Evolutionary conservation across 257 asterid genomes (phyloP).

Genomic region (Rhazya stricta): DNA sequence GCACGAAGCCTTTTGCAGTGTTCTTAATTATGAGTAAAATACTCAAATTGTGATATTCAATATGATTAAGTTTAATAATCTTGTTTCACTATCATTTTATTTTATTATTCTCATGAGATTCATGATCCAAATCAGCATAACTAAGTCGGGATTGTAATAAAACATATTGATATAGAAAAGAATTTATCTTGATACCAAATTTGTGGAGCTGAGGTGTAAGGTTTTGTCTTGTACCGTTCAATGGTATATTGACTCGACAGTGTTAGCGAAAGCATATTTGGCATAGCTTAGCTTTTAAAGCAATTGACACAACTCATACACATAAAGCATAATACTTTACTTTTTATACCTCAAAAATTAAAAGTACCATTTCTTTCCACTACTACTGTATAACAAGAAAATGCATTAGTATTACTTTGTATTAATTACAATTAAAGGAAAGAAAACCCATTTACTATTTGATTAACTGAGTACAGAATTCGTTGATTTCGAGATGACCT

Average conservation of each 20-base stretch:
- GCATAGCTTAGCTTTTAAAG: conserved; percentile 28
- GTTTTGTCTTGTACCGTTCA: conserved; percentile 50
- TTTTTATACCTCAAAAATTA: background rate
- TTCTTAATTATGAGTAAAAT: too few species aligned
- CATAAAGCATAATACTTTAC: conserved; percentile 13
- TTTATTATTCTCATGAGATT: too few species aligned
- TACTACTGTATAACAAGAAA: background rate
- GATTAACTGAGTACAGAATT: conserved; percentile 33
- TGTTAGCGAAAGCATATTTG: conserved; percentile 27
- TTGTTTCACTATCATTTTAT: too few species aligned
- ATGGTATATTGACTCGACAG: conserved; percentile 47
- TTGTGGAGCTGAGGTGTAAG: conserved; percentile 36
- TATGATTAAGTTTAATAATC: too few species aligned
- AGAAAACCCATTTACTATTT: background rate
- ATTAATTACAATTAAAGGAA: background rate
- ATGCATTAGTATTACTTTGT: background rate
- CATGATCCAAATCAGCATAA: too few species aligned
- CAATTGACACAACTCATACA: conserved; percentile 23
- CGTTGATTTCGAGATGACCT: conserved; percentile 35
- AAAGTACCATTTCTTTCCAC: background rate
- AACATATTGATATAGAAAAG: too few species aligned
- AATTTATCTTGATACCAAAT: background rate
- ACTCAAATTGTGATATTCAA: too few species aligned
- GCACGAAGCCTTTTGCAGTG: too few species aligned
- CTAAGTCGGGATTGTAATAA: too few species aligned